Evolutionary conservation across 2,329 filamentous ascomycete genomes (phyloP), one percentile per base, ranked within the genome.

Genomic region (Seiridium cupressi): DNA sequence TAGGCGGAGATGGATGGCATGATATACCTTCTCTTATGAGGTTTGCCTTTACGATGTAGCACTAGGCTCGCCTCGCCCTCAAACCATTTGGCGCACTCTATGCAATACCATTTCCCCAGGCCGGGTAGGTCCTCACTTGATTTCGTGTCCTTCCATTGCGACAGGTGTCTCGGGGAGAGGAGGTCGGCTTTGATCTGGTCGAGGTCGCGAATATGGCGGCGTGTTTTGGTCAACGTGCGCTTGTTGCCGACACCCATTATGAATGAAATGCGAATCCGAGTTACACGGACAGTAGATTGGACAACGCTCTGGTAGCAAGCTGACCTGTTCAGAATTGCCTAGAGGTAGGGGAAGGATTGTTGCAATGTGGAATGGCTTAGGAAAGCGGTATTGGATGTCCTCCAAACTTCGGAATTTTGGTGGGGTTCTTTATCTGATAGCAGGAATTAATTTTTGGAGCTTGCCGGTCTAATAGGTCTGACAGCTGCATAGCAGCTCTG

Each of bases 61-160:
- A 83, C 81, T 60, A 96, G 79, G 68, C 91, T 96, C 68, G 84
- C 76, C 66, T 95, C 90, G 55, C 88, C 90, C 74, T 98, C 94
- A 74, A 96, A 98, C 89, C 92, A 98, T 79, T 96, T 98, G 64
- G 95, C 90, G 75, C 95, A 99, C 76, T 97, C 91, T 13, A 90
- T 82, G 75, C 95, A 99, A 76, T 97, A 98, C 73, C 89, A 89
- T 68, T 87, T 83, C 34, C 95, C 95, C 54, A 97, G 81, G 0
- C 88, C 94, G 3, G 95, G 95, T 42, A 97, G 83, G 70, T 98
- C 95, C 72, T 98, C 94, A 31, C 84, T 78, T 5, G 89, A 86
- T 72, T 97, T 96, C 48, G 88, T 86, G 55, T 87, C 84, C 72
- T 93, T 90, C 81, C 89, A 93, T 65, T 91, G 86, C 51, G 86